Percentiles rank a stretch among this genome's conserved stretches.
Conservation (phyloP, 257 asterid genomes). For the Penstemon barbatus region DNA sequence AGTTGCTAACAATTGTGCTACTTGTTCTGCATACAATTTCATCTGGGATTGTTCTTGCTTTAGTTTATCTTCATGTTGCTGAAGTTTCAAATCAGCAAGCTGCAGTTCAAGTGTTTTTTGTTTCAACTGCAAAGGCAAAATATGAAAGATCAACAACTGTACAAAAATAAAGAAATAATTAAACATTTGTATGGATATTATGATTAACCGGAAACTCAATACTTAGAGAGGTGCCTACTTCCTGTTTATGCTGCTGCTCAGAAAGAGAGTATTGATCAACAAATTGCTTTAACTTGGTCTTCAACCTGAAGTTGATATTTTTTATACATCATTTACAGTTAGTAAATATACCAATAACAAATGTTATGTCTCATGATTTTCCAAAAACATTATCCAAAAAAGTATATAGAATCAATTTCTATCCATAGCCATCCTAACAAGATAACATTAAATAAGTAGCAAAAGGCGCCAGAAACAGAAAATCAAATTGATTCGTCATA, state of each 20-base stretch:
- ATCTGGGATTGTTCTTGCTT: slow-evolving; percentile 86
- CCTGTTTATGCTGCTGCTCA: slow-evolving; percentile 83
- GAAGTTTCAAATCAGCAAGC: slow-evolving; percentile 81
- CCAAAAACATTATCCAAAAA: slow-evolving; percentile 1
- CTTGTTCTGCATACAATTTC: slow-evolving; percentile 92
- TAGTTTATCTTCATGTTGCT: slow-evolving; percentile 84
- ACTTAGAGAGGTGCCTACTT: slow-evolving; percentile 44
- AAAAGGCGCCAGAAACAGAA: slow-evolving; percentile 8
- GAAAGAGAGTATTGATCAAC: slow-evolving; percentile 82
- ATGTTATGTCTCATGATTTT: neutral
- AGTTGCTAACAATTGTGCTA: slow-evolving; percentile 76
- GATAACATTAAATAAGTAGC: neutral
- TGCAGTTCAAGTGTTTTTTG: slow-evolving; percentile 92
- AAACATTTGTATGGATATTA: slow-evolving; percentile 1
- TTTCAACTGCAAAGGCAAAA: slow-evolving; percentile 64
- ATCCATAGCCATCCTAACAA: neutral
- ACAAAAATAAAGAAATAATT: slow-evolving; percentile 23
- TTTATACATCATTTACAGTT: slow-evolving; percentile 12
- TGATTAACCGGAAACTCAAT: slow-evolving; percentile 15
- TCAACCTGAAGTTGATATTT: slow-evolving; percentile 63
- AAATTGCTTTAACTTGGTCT: slow-evolving; percentile 74
- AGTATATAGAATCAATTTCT: neutral
- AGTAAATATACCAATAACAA: slow-evolving; percentile 2
- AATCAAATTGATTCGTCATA: neutral
- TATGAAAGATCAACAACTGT: slow-evolving; percentile 20